These are phyloP conservation scores for Cyathus striatus DNA, from an alignment of 768 basidiomycete species.

Conservation along the genomic window DNA sequence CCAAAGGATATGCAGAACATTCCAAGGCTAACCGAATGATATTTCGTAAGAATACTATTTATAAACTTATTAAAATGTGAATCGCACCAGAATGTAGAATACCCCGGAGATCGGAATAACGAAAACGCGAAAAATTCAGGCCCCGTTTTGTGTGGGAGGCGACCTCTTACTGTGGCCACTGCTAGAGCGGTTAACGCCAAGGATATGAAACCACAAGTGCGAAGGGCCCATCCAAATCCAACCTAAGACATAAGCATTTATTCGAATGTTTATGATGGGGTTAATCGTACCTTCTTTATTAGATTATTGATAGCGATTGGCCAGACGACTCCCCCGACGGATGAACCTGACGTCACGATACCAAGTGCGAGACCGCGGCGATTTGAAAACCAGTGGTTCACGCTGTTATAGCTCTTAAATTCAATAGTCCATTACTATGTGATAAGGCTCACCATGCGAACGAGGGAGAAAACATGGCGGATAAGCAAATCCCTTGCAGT, in stretches of 20 bases:
- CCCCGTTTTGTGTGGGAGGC: conserved; percentile 7
- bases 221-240: conserved; percentile 11
- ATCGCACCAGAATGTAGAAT: conserved; percentile 10
- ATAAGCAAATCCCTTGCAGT: conserved; percentile 36
- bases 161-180: conserved; percentile 9
- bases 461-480: conserved; percentile 10
- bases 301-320: conserved; percentile 10
- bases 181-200: conserved; percentile 6
- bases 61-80: too few relatives aligned
- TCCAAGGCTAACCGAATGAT: neutral
- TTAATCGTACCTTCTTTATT: conserved; percentile 6
- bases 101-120: conserved; percentile 8
- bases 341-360: conserved; percentile 10
- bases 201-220: conserved; percentile 10
- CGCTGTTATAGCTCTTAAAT: neutral
- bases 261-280: neutral
- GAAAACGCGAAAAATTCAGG: conserved; percentile 9
- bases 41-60: too few relatives aligned
- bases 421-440: neutral
- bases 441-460: conserved; percentile 3
- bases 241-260: conserved; percentile 1
- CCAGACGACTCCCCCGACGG: conserved; percentile 12
- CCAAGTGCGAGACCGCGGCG: conserved; percentile 11
- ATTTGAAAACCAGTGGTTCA: conserved; percentile 14
- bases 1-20: neutral